phyloP scores from a whole-genome alignment of 331 rosid genomes.

The Malus hybrid region DNA sequence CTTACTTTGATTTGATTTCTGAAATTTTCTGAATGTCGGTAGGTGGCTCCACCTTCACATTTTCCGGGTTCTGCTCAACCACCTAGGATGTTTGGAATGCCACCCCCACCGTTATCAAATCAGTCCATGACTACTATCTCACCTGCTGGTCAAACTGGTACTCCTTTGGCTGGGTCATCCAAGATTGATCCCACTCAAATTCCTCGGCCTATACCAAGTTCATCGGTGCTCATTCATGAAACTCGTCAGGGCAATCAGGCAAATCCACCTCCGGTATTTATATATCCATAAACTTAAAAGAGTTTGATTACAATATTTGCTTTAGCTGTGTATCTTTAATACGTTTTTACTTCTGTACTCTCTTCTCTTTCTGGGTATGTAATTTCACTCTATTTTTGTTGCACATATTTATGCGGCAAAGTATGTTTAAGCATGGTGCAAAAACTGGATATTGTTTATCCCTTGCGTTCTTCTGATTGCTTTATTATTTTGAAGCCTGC shows the following conservation, averaged over 20 bases:
- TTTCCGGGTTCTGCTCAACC: constrained; percentile 59
- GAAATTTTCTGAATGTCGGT: constrained; percentile 13
- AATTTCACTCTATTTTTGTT: background rate
- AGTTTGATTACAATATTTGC: background rate
- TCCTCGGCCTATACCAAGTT: constrained; percentile 89
- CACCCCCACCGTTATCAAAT: constrained; percentile 65
- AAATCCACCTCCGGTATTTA: constrained; percentile 85
- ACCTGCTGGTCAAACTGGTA: constrained; percentile 82
- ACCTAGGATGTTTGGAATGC: constrained; percentile 94
- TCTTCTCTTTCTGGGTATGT: background rate
- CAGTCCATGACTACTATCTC: constrained; percentile 93
- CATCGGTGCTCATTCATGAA: constrained; percentile 66
- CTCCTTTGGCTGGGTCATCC: constrained; percentile 75
- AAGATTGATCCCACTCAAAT: constrained; percentile 98
- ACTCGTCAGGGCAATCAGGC: constrained; percentile 96
- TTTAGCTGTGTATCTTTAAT: background rate
- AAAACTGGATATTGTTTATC: background rate
- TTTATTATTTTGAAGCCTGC: constrained; percentile 66
- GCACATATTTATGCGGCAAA: background rate
- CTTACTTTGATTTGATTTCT: constrained; percentile 2
- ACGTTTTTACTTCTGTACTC: background rate
- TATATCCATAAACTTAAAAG: background rate
- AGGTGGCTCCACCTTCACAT: constrained; percentile 58
- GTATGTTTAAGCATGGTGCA: background rate
- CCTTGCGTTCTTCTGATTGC: background rate